A percentile compares a stretch with the other conserved stretches of the same genome.
phyloP scores from a whole-genome alignment of 345 rosid genomes.

The Citrus inodora region DNA sequence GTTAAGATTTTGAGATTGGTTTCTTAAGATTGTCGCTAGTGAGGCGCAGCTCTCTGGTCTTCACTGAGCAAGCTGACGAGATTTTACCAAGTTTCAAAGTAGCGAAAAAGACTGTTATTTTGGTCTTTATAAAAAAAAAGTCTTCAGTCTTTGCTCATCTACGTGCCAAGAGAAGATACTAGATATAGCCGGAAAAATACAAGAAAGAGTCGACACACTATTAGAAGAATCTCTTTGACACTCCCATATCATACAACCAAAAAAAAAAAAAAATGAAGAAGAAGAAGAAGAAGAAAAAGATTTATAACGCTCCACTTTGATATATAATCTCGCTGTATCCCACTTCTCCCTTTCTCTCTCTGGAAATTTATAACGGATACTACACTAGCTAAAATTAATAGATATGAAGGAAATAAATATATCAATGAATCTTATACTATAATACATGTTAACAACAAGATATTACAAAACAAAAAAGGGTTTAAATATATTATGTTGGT shows the following conservation, averaged over 20 bases:
- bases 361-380: slow-evolving; percentile 9
- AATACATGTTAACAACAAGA: background rate
- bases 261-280: background rate
- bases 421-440: background rate
- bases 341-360: slow-evolving; percentile 1
- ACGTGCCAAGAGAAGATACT: slow-evolving; percentile 21
- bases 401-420: background rate
- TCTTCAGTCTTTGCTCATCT: slow-evolving; percentile 1
- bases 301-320: slow-evolving; percentile 21
- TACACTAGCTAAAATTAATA: background rate
- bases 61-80: slow-evolving; percentile 20
- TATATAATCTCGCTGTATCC: slow-evolving; percentile 9
- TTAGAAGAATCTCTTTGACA: background rate
- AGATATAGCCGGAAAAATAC: background rate
- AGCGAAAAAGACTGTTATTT: slow-evolving; percentile 14
- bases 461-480: background rate
- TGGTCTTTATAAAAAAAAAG: background rate
- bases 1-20: background rate
- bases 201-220: slow-evolving; percentile 16
- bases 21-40: background rate
- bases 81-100: slow-evolving; percentile 17
- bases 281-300: background rate
- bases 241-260: background rate
- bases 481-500: background rate
- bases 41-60: slow-evolving; percentile 16